Evolutionary conservation across 108 stramenopile species (phyloP).

Genomic region (Fragilariopsis cylindrus): DNA sequence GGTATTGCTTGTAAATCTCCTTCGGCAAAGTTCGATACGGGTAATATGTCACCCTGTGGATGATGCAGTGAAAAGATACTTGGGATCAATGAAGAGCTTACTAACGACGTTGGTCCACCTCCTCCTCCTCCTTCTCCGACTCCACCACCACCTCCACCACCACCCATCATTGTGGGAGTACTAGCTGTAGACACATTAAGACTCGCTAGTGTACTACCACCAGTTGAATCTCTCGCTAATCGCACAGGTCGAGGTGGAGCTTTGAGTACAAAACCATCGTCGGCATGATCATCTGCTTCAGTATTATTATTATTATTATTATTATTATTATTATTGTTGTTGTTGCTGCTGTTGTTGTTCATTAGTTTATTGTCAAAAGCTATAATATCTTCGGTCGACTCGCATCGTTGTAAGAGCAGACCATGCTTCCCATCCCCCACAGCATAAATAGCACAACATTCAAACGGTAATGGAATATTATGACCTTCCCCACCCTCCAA

Average conservation of each 20-base stretch:
- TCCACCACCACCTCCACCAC: constrained; percentile 1
- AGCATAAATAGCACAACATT: constrained; percentile 54
- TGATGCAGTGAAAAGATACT: constrained; percentile 75
- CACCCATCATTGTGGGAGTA: constrained; percentile 14
- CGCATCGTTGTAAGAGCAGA: constrained; percentile 45
- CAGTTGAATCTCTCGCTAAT: constrained; percentile 3
- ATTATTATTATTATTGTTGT: not conserved
- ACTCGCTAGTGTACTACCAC: constrained; percentile 19
- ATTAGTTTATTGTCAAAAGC: constrained; percentile 16
- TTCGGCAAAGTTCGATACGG: constrained; percentile 24
- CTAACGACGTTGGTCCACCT: not conserved
- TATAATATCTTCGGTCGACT: constrained; percentile 41
- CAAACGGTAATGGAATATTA: constrained; percentile 68
- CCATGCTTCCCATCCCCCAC: constrained; percentile 41
- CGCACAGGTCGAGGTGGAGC: constrained; percentile 57
- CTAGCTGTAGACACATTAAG: constrained; percentile 20
- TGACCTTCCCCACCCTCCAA: constrained; percentile 58
- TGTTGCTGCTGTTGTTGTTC: not conserved
- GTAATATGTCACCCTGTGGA: constrained; percentile 78
- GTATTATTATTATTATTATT: not conserved
- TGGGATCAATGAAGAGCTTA: constrained; percentile 30
- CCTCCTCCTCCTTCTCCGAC: not conserved
- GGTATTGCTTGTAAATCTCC: not conserved
- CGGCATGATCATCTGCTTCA: constrained; percentile 18
- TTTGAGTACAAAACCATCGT: constrained; percentile 43